Conservation (phyloP, 2,329 filamentous ascomycete species). For the Diaporthe citri region DNA sequence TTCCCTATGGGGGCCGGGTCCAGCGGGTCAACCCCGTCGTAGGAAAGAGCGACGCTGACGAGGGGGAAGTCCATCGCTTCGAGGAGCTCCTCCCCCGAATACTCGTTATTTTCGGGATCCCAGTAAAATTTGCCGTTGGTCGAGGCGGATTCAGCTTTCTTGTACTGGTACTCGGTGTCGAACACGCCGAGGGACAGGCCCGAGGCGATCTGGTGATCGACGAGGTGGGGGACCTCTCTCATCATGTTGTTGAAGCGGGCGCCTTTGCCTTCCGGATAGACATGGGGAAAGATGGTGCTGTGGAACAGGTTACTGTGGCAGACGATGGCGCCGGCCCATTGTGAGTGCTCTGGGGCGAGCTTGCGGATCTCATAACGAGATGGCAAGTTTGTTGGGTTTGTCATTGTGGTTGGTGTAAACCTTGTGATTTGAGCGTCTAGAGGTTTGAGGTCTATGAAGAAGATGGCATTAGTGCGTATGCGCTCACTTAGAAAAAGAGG, state of each 20-base stretch:
- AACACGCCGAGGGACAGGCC: conserved; percentile 45
- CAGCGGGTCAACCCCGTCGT: conserved; percentile 43
- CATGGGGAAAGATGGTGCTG: conserved; percentile 43
- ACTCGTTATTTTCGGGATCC: conserved; percentile 39
- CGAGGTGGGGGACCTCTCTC: conserved; percentile 37
- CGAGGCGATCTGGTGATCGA: conserved; percentile 42
- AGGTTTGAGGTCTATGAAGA: not conserved
- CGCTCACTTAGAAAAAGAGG: not conserved
- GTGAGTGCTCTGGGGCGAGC: conserved; percentile 43
- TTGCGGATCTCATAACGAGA: conserved; percentile 46
- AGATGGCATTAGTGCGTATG: not conserved
- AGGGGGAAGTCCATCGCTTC: conserved; percentile 51
- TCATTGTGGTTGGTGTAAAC: not conserved
- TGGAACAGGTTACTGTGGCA: conserved; percentile 45
- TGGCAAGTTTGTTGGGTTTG: not conserved
- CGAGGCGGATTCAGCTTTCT: conserved; percentile 42
- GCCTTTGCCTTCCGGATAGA: conserved; percentile 42
- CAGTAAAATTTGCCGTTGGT: conserved; percentile 47
- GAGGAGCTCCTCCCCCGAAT: conserved; percentile 42
- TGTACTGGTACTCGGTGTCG: conserved; percentile 45
- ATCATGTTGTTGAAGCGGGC: conserved; percentile 40
- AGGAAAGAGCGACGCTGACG: conserved; percentile 48
- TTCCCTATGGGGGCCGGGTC: conserved; percentile 37
- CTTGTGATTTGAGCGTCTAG: not conserved
- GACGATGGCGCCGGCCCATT: conserved; percentile 46